phyloP scores from a whole-genome alignment of 2,329 filamentous ascomycete species.

The Neodidymelliopsis sp. region DNA sequence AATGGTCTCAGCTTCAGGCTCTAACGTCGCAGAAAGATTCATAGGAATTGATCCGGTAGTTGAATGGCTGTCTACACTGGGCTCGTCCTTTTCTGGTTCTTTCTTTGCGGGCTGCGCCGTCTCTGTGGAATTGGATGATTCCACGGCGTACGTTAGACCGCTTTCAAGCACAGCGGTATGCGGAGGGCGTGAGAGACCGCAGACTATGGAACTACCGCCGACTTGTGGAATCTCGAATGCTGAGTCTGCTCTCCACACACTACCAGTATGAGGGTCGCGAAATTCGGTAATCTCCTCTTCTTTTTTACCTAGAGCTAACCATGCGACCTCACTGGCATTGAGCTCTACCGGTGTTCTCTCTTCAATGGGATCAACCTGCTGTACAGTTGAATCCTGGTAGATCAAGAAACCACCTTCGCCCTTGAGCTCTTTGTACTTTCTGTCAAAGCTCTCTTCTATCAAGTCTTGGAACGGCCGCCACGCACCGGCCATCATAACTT shows the following conservation, averaged over 20 bases:
- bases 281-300: background rate
- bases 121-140: background rate
- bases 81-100: too few species aligned
- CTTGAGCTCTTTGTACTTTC: slow-evolving; percentile 3
- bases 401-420: slow-evolving; percentile 8
- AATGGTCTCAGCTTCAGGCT: background rate
- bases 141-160: background rate
- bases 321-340: background rate
- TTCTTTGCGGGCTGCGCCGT: background rate
- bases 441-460: slow-evolving; percentile 6
- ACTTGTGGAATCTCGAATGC: background rate
- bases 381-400: background rate
- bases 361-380: background rate
- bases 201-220: background rate
- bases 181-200: background rate
- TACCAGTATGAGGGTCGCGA: slow-evolving; percentile 1
- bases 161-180: background rate
- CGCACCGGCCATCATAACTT: background rate
- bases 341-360: background rate
- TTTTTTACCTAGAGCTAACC: background rate
- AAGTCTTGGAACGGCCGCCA: slow-evolving; percentile 2
- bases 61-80: too few species aligned
- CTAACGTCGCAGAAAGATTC: background rate
- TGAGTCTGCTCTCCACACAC: background rate
- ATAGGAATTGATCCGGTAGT: background rate